Conservation (phyloP, 2,329 filamentous ascomycete species). For the Clonostachys rhizophaga region DNA sequence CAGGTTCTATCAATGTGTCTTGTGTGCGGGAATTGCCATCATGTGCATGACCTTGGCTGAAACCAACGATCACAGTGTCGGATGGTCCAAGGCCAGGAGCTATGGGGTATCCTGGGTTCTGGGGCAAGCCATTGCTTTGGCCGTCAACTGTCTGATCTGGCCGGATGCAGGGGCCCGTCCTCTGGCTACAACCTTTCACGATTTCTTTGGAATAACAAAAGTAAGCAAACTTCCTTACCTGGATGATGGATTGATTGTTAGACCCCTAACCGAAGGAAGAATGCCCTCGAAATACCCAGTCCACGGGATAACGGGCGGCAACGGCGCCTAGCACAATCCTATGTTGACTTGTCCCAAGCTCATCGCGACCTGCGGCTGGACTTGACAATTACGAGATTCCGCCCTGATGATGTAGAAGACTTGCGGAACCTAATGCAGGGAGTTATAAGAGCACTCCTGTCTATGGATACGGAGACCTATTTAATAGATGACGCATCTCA, state of each 20-base stretch:
- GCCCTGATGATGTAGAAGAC: slow-evolving; percentile 39
- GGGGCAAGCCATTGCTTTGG: slow-evolving; percentile 47
- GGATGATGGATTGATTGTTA: too few relatives aligned
- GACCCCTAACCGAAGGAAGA: slow-evolving; percentile 5
- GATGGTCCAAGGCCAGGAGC: slow-evolving; percentile 43
- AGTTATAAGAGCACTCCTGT: slow-evolving; percentile 47
- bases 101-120: slow-evolving; percentile 52
- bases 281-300: slow-evolving; percentile 22
- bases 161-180: slow-evolving; percentile 52
- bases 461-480: slow-evolving; percentile 41
- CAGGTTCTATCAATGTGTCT: slow-evolving; percentile 48
- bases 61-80: slow-evolving; percentile 30
- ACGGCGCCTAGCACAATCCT: slow-evolving; percentile 41
- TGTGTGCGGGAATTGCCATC: slow-evolving; percentile 51
- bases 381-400: slow-evolving; percentile 48
- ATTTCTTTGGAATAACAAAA: slow-evolving; percentile 24
- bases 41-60: slow-evolving; percentile 48
- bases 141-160: slow-evolving; percentile 40
- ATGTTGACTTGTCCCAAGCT: slow-evolving; percentile 50
- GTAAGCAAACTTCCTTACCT: too few relatives aligned
- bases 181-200: slow-evolving; percentile 40
- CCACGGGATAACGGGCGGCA: slow-evolving; percentile 23
- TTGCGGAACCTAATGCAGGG: slow-evolving; percentile 51
- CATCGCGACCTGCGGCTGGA: slow-evolving; percentile 53
- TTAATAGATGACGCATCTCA: slow-evolving; percentile 31